Base-by-base conservation (phyloP, 345 rosid species). In the Ceriops zippeliana region DNA sequence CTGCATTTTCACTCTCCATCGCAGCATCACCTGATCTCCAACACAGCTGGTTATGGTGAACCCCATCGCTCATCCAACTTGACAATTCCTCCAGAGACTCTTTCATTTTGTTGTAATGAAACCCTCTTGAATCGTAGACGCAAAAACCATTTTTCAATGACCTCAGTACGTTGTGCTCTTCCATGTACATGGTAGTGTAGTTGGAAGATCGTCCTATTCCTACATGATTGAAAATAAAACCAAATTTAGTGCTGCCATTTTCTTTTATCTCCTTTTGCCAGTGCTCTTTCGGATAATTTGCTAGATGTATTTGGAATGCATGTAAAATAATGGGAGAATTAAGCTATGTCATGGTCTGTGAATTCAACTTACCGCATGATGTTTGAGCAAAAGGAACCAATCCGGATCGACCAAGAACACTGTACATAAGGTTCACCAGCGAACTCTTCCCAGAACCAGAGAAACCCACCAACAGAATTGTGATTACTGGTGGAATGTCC, bases 401-500 rank as follows among this genome's bases (percentile, higher is more conserved):
- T 53, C 88, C 87, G 28, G 84, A 75, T 2, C 87, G 83, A 69
- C 92, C 86, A 32, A 85, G 83, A 71, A 85, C 81, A 34, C 92
- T 85, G 75, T 85, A 87, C 89, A 87, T 83, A 20, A 87, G 83
- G 66, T 85, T 87, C 13, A 85, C 58, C 31, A 87, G 83, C 27
- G 92, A 83, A 82, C 87, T 83, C 75, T 87, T 87, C 59, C 89
- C 89, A 5, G 89, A 82, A 32, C 86, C 85, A 38, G 80, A 65
- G 77, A 85, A 83, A 17, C 89, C 92, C 63, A 76, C 79, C 72
- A 87, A 66, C 49, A 87, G 89, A 65, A 87, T 75, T 1, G 92
- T 83, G 79, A 67, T 76, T 22, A 66, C 73, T 1, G 81, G 76
- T 0, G 92, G 89, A 66, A 85, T 85, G 46, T 85, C 84, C 84